Percentiles rank a stretch among this genome's conserved stretches.
These are phyloP conservation scores for Colletotrichum limetticola DNA, from an alignment of 2,329 filamentous ascomycete species.

Conservation along the genomic window DNA sequence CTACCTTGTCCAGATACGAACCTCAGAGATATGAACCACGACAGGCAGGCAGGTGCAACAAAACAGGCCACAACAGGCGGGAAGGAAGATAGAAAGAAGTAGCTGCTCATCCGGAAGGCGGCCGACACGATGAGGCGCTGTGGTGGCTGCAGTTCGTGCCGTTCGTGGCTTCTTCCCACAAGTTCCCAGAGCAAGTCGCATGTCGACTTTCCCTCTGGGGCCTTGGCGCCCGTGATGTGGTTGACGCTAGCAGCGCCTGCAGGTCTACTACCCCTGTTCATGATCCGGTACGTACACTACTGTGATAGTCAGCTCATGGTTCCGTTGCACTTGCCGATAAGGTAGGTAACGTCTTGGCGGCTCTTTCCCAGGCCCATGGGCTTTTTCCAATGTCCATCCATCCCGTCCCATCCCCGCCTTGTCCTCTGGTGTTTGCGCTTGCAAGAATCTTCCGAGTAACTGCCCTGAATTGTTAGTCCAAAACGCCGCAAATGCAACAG, in stretches of 20 bases:
- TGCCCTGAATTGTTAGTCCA: not conserved
- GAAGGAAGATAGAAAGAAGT: not conserved
- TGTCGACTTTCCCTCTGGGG: not conserved
- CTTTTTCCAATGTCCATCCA: not conserved
- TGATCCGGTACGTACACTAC: not conserved
- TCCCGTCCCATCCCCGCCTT: not conserved
- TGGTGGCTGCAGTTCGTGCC: not conserved
- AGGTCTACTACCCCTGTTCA: not conserved
- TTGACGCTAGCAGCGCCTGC: not conserved
- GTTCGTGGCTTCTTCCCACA: not conserved
- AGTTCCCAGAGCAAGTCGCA: not conserved
- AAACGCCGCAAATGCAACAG: not conserved
- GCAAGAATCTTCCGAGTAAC: not conserved
- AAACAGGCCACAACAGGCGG: not conserved
- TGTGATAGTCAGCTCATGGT: not conserved
- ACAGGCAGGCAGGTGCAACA: not conserved
- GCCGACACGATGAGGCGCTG: not conserved
- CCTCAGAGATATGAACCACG: no score
- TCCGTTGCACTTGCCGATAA: not conserved
- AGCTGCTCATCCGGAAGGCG: not conserved
- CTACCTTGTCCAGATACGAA: no score
- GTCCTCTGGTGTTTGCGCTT: not conserved
- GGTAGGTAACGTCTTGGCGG: conserved; percentile 10
- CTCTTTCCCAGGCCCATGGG: conserved; percentile 6
- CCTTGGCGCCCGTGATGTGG: not conserved